Evolutionary conservation across 2,329 filamentous ascomycete species (phyloP).

Genomic region (Fusarium sp.): DNA sequence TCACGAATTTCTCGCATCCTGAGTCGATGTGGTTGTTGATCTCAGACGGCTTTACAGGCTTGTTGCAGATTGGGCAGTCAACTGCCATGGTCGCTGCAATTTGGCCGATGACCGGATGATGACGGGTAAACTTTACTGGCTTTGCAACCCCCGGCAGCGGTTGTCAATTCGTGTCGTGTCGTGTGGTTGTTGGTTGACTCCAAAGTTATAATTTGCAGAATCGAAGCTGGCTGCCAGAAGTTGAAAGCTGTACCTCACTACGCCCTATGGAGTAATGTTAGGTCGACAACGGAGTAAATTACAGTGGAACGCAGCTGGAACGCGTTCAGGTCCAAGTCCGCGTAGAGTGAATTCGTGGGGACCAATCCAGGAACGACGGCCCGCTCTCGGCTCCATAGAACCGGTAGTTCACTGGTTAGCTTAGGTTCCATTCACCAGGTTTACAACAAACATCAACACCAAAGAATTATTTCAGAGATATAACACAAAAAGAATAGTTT

Average conservation of each 20-base stretch:
- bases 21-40: constrained; percentile 96
- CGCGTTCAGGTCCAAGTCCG: constrained; percentile 18
- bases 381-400: constrained; percentile 36
- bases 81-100: constrained; percentile 59
- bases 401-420: constrained; percentile 18
- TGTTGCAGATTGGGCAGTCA: constrained; percentile 84
- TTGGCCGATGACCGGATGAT: constrained; percentile 11
- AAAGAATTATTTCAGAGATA: neutral
- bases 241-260: constrained; percentile 5
- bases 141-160: neutral
- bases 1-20: constrained; percentile 75
- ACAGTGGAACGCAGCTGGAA: constrained; percentile 13
- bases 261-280: neutral
- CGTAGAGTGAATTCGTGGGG: constrained; percentile 31
- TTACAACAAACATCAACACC: neutral
- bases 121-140: neutral
- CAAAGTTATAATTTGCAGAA: neutral
- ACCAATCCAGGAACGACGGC: constrained; percentile 32
- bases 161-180: constrained; percentile 1
- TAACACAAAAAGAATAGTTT: neutral
- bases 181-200: neutral
- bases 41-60: constrained; percentile 74
- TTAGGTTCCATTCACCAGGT: neutral
- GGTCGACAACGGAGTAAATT: constrained; percentile 7
- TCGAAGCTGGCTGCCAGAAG: constrained; percentile 8